Evolutionary conservation across 2,329 filamentous ascomycete genomes (phyloP).

Genomic region (Trichoderma breve): DNA sequence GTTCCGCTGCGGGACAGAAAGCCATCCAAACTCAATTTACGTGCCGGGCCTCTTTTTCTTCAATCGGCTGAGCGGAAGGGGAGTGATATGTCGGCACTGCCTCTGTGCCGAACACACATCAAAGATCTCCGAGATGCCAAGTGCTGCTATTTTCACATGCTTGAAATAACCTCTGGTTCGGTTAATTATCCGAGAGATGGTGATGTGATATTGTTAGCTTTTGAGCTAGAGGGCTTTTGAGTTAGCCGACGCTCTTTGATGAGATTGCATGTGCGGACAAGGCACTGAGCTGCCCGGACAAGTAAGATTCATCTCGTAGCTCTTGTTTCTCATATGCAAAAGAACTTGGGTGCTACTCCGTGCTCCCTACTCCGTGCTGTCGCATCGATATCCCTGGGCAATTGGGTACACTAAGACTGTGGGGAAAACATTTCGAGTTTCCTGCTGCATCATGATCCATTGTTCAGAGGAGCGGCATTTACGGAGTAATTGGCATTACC

Average conservation of each 20-base stretch:
- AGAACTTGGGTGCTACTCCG: not conserved
- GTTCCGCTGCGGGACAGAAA: not conserved
- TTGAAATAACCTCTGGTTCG: not conserved
- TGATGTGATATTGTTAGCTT: not conserved
- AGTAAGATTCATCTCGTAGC: not conserved
- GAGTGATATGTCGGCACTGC: not conserved
- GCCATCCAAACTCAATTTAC: not conserved
- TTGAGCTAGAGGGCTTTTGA: slow-evolving; percentile 9
- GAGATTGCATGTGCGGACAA: not conserved
- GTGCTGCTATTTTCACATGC: slow-evolving; percentile 15
- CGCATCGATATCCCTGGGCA: slow-evolving; percentile 1
- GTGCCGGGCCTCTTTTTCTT: not conserved
- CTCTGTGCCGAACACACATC: not conserved
- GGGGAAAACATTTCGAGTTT: not conserved
- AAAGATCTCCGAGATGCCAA: slow-evolving; percentile 2
- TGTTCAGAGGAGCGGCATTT: not conserved
- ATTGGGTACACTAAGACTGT: not conserved
- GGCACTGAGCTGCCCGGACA: not conserved
- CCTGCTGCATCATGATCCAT: not conserved
- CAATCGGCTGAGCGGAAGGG: slow-evolving; percentile 1
- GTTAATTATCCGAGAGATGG: slow-evolving; percentile 16
- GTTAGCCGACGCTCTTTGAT: not conserved
- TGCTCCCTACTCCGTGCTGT: not conserved
- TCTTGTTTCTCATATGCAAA: not conserved
- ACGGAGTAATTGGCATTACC: not conserved